Percentiles rank a stretch among this genome's conserved stretches.
Evolutionary conservation across 2,329 filamentous ascomycete genomes (phyloP).

Genomic region (Fusarium azukiicola): DNA sequence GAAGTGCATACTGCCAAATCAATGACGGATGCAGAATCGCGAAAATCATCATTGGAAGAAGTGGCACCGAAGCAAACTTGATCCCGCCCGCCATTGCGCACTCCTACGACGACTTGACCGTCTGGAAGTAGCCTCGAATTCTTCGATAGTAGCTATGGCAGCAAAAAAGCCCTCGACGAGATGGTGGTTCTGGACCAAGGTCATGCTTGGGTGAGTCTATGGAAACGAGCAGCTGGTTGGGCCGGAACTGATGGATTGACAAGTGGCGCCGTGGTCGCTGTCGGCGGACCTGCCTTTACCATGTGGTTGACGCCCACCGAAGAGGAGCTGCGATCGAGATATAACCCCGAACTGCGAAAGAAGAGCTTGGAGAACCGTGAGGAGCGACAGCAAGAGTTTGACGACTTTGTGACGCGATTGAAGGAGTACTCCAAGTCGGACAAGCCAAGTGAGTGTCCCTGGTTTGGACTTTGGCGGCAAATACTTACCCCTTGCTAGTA

Average conservation of each 20-base stretch:
- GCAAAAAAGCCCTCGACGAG: slow-evolving; percentile 71
- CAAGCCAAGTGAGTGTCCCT: slow-evolving; percentile 87
- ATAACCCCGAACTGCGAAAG: slow-evolving; percentile 97
- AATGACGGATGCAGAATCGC: slow-evolving; percentile 56
- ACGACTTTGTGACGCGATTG: slow-evolving; percentile 90
- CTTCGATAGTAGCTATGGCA: slow-evolving; percentile 50
- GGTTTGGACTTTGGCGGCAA: not conserved
- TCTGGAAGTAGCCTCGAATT: not conserved
- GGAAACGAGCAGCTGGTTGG: slow-evolving; percentile 36
- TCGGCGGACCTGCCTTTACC: slow-evolving; percentile 93
- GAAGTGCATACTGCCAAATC: slow-evolving; percentile 54
- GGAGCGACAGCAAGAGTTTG: slow-evolving; percentile 91
- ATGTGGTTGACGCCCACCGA: slow-evolving; percentile 91
- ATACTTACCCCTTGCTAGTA: slow-evolving; percentile 61
- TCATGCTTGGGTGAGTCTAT: slow-evolving; percentile 82
- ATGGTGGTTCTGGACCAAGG: slow-evolving; percentile 83
- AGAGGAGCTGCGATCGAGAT: slow-evolving; percentile 94
- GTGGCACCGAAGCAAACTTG: slow-evolving; percentile 21
- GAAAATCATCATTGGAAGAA: slow-evolving; percentile 56
- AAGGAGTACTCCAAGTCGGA: slow-evolving; percentile 96
- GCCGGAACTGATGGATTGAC: slow-evolving; percentile 39
- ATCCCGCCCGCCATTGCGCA: slow-evolving; percentile 16
- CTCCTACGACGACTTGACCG: not conserved
- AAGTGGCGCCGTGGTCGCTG: slow-evolving; percentile 85
- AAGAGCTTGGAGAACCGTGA: slow-evolving; percentile 90